Evolutionary conservation across 306 rosid species (phyloP), one percentile per base, ranked within the genome.

Genomic region (Pterocarpus santalinus): DNA sequence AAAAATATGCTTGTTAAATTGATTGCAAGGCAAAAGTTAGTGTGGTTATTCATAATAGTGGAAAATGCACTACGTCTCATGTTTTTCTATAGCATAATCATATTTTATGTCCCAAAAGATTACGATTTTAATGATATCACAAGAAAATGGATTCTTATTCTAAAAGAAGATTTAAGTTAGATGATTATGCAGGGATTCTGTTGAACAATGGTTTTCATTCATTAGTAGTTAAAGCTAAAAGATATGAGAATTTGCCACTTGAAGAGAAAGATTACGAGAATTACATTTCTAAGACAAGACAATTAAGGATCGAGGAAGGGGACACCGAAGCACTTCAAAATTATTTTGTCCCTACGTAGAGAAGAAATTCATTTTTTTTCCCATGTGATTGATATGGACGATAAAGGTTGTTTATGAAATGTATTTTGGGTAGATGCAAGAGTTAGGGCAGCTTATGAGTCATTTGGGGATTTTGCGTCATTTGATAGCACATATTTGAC

Each of bases 161-260:
- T 5, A 13, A 64, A 64, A 64, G 44, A 6, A 64, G 41, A 22
- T 13, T 64, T 35, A 9, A 35, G 38, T 32, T 60, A 32, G 17
- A 60, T 60, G 65, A 60, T 11, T 28, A 1, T 60, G 36, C 65
- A 2, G 10, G 69, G 1, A 64, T 64, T 64, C 47, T 9, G 4
- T 5, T 64, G 5, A 64, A 64, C 69, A 33, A 30, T 28, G 28
- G 28, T 36, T 64, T 64, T 14, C 69, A 64, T 64, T 64, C 69
- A 14, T 62, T 62, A 38, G 67, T 62, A 30, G 38, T 22, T 22
- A 22, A 22, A 22, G 28, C 28, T 22, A 22, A 22, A 22, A 22
- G 28, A 22, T 22, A 22, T 22, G 28, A 64, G 69, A 64, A 64
- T 3, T 35, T 64, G 47, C 47, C 4, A 34, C 30, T 34, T 64